A percentile compares a stretch with the other conserved stretches of the same genome.
Evolutionary conservation across 2,329 filamentous ascomycete genomes (phyloP).

Genomic region (Zalaria obscura): DNA sequence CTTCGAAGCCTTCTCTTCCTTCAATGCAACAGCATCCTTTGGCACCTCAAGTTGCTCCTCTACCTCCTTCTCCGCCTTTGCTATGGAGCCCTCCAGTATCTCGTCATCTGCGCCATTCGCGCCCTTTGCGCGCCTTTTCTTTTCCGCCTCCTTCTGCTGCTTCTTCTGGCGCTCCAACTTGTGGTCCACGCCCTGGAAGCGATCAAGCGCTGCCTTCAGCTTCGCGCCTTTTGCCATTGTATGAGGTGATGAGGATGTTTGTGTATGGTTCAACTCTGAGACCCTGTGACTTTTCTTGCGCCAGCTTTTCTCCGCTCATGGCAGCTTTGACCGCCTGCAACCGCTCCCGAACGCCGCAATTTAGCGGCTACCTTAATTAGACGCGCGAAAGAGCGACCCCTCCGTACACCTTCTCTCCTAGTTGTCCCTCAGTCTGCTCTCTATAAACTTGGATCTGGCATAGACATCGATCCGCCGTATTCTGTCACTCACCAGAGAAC

Average conservation of each 20-base stretch:
- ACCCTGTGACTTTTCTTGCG: too few species aligned
- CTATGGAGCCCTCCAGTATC: slow-evolving; percentile 13
- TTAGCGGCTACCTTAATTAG: too few species aligned
- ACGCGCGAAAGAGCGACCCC: too few species aligned
- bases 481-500: too few species aligned
- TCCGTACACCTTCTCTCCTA: too few species aligned
- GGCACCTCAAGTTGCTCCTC: slow-evolving; percentile 9
- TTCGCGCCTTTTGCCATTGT: slow-evolving; percentile 39
- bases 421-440: too few species aligned
- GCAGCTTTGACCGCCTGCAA: too few species aligned
- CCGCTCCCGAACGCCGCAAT: too few species aligned
- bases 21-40: slow-evolving; percentile 8
- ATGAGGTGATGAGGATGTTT: not conserved
- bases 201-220: slow-evolving; percentile 43
- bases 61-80: slow-evolving; percentile 11
- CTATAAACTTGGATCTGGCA: too few species aligned
- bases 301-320: too few species aligned
- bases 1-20: slow-evolving; percentile 7
- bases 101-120: slow-evolving; percentile 15
- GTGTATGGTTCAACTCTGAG: too few species aligned
- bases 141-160: slow-evolving; percentile 41
- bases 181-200: slow-evolving; percentile 49
- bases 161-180: slow-evolving; percentile 50
- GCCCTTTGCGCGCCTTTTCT: slow-evolving; percentile 24
- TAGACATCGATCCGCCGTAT: too few species aligned